Percentiles rank a stretch among this genome's conserved stretches.
phyloP scores from a whole-genome alignment of 345 rosid genomes.

The Physaria fendleri region DNA sequence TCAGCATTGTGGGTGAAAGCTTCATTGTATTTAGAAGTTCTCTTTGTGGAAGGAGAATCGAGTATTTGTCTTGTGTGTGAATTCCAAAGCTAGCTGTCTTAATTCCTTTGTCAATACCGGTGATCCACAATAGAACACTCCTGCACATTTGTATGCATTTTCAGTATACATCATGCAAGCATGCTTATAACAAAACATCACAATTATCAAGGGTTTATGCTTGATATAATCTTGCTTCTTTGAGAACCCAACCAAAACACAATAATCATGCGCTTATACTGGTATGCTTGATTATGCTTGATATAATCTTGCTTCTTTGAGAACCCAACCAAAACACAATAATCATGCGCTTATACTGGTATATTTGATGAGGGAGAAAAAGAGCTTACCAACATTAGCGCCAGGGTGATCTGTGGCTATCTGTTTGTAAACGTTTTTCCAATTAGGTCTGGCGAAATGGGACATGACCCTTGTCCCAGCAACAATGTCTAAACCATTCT shows the following conservation, averaged over 20 bases:
- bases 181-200: not conserved
- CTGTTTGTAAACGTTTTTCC: conserved; percentile 55
- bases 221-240: not conserved
- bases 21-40: conserved; percentile 41
- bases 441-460: conserved; percentile 66
- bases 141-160: conserved; percentile 31
- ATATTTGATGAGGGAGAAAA: not conserved
- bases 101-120: conserved; percentile 50
- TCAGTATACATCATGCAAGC: not conserved
- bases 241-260: not conserved
- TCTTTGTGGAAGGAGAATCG: conserved; percentile 76
- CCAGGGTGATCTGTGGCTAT: conserved; percentile 48
- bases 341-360: too few species aligned
- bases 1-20: conserved; percentile 1
- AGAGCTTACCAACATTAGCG: conserved; percentile 51
- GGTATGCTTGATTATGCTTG: not conserved
- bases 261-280: not conserved
- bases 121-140: conserved; percentile 72
- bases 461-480: conserved; percentile 66
- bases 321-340: too few species aligned
- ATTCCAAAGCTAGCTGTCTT: conserved; percentile 53
- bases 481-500: conserved; percentile 58
- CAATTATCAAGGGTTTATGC: not conserved
- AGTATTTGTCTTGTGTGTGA: conserved; percentile 58
- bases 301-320: not conserved